A percentile compares a stretch with the other conserved stretches of the same genome.
Conservation (phyloP, 2,329 filamentous ascomycete genomes). For the Colletotrichum plurivorum region DNA sequence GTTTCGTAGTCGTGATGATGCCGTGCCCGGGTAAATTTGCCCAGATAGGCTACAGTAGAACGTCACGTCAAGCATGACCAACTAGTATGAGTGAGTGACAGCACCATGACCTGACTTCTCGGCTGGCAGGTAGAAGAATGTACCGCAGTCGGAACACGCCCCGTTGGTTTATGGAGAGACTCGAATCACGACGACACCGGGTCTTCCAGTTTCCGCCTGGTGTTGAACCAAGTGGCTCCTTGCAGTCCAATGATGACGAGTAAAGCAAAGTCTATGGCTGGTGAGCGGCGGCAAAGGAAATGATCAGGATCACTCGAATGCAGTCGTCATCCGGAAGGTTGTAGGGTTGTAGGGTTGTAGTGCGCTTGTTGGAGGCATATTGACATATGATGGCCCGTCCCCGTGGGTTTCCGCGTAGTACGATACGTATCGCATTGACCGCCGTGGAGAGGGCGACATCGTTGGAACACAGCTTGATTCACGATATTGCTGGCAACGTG, state of each 20-base stretch:
- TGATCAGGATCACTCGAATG: conserved; percentile 30
- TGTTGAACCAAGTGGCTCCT: background rate
- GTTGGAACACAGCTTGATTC: conserved; percentile 15
- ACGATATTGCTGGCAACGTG: conserved; percentile 22
- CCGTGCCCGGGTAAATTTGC: background rate
- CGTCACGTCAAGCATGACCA: background rate
- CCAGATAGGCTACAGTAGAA: background rate
- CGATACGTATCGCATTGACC: conserved; percentile 22
- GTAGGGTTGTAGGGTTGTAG: background rate
- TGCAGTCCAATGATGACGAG: background rate
- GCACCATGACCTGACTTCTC: conserved; percentile 11
- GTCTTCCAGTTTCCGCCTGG: conserved; percentile 8
- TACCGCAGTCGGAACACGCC: background rate
- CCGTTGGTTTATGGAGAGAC: background rate
- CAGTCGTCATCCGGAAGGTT: conserved; percentile 2
- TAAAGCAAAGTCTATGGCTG: background rate
- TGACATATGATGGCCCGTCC: background rate
- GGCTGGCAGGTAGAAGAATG: conserved; percentile 1
- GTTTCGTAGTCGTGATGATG: background rate
- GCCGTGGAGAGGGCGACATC: background rate
- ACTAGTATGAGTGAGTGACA: background rate
- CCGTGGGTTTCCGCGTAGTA: background rate
- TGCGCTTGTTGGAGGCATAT: background rate
- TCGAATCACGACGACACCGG: conserved; percentile 15
- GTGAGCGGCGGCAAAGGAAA: conserved; percentile 23